Evolutionary conservation across 176 grass and related monocot species (phyloP), one percentile per base, ranked within the genome.

Genomic region (Thalia dealbata): DNA sequence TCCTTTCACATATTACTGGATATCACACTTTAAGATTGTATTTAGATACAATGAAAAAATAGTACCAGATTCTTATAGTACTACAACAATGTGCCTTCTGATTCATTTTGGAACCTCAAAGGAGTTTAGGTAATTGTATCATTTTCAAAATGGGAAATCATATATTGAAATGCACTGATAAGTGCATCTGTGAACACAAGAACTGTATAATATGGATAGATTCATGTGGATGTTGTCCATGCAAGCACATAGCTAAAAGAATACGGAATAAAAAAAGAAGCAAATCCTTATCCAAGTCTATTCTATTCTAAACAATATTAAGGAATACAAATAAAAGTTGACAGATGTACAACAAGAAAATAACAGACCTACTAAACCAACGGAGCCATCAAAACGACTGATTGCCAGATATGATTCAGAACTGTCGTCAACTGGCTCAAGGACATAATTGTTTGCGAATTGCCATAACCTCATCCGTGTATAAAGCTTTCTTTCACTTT

Each of bases 371-470:
- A 82, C 75, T 63, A 82, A 77, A 73, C 82, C 82, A 83, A 91
- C 87, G 27, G 95, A 88, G 83, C 95, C 95, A 84, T 84, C 84
- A 67, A 83, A 18, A n/a, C 90, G 83, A 62, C 67, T 99, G 81
- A 93, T 75, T 54, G 90, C 86, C 19, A 99, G 75, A 79, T 81
- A 84, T 30, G 89, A 80, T 79, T 99, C 87, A 81, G 90, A 65
- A 75, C 86, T 69, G 79, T 83, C 85, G 88, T 99, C 95, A 72
- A 87, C 21, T 11, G 90, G 92, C 68, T 96, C 92, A 87, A 96
- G 84, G 74, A 96, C 42, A 78, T 92, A 97, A 24, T 81, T 61
- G 18, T 97, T 87, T 67, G 84, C 38, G 73, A 90, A 91, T 74
- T 97, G 89, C 93, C 87, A 97, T 8, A 92, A 78, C 50, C 89